Percentiles rank a stretch among this genome's conserved stretches.
Evolutionary conservation across 129 eudicot genomes (phyloP).

Genomic region (Arctium minus): DNA sequence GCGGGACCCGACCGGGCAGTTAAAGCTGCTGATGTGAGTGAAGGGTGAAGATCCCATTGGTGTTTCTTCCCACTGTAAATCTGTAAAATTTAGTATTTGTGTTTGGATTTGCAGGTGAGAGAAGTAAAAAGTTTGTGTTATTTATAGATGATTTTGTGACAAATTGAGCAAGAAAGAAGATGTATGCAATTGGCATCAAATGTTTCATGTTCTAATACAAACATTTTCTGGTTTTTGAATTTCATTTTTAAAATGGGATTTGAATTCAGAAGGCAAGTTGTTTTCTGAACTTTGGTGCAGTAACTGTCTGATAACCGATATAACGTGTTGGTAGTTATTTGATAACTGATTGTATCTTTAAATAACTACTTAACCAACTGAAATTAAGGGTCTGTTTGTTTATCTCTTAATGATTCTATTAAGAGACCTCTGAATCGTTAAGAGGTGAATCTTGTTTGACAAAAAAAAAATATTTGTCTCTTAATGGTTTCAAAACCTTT

Average conservation of each 20-base stretch:
- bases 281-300: too few relatives aligned
- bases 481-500: too few relatives aligned
- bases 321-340: not conserved
- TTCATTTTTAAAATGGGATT: not conserved
- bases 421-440: too few relatives aligned
- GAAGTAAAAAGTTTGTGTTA: constrained; percentile 18
- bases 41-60: constrained; percentile 21
- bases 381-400: too few relatives aligned
- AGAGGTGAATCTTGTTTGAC: too few relatives aligned
- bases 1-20: not conserved
- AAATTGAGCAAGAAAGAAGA: constrained; percentile 11
- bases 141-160: constrained; percentile 25
- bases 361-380: not conserved
- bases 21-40: not conserved
- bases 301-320: too few relatives aligned
- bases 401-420: too few relatives aligned
- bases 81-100: constrained; percentile 22
- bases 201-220: constrained; percentile 21
- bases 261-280: not conserved
- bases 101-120: constrained; percentile 46
- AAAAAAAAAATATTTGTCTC: too few relatives aligned
- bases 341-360: not conserved
- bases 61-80: constrained; percentile 26
- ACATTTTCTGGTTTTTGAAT: not conserved
- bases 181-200: constrained; percentile 9